Evolutionary conservation across 441 rosid species (phyloP), one percentile per base, ranked within the genome.

Genomic region (Adansonia gregorii): DNA sequence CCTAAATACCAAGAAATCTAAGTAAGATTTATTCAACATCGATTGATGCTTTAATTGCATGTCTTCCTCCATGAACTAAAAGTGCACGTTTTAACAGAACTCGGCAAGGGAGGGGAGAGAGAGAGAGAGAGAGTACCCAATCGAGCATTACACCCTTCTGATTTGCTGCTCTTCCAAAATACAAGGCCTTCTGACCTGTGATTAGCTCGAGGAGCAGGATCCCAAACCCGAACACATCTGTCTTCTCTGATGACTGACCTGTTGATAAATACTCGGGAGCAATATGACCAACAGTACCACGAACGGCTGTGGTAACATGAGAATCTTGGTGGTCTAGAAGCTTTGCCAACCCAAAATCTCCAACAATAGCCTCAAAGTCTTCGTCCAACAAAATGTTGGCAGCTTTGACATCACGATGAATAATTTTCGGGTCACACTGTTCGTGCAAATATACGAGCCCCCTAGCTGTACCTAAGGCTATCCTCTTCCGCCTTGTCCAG

Each of bases 311-410:
- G 43, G 98, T 95, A 64, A 95, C 98, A 0, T 95, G 98, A 17
- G 98, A 90, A 73, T 95, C 99, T 68, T 91, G 87, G 86, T 95
- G 98, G 81, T 93, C 98, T 78, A 95, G 76, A 81, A 95, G 98
- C 92, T 95, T 95, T 52, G 99, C 99, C 81, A 95, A 76, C 76
- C 99, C 99, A 27, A 95, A 93, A 86, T 95, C 99, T n/a, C 99
- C 99, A 49, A 95, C 99, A 45, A 95, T 92, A 15, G 98, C 99
- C 80, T 95, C 99, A 77, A 93, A 93, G 72, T 92, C 98, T 76
- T 89, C 97, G 74, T 95, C 99, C 86, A 93, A 79, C 71, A 95
- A 85, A 80, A 95, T 95, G 82, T 95, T 95, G 84, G 99, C 99
- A 0, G 99, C 99, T 80, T 95, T 95, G 78, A 95, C 99, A 74